A percentile compares a stretch with the other conserved stretches of the same genome.
phyloP scores from a whole-genome alignment of 805 yeast genomes.

The Suhomyces pyralidae region DNA sequence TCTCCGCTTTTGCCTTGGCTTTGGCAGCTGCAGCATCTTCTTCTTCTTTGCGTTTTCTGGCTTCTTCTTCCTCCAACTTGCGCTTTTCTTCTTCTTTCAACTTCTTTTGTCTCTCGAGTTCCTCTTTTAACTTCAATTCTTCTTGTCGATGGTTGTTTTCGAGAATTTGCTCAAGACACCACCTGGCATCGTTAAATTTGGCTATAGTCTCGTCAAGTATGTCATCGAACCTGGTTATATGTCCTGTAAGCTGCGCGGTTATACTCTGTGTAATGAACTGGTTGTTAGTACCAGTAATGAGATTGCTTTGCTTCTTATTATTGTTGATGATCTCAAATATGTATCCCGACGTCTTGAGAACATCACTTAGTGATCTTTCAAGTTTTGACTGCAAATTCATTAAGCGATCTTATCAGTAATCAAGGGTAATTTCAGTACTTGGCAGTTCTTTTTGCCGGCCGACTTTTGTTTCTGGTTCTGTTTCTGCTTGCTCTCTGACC shows the following conservation, averaged over 20 bases:
- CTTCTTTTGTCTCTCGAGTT: slow-evolving; percentile 27
- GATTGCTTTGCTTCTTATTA: slow-evolving; percentile 39
- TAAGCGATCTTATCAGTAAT: not conserved
- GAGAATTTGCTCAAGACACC: slow-evolving; percentile 43
- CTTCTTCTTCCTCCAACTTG: slow-evolving; percentile 9
- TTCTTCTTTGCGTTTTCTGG: not conserved
- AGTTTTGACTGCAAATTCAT: slow-evolving; percentile 42
- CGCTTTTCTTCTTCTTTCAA: slow-evolving; percentile 26
- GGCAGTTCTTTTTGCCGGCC: not conserved
- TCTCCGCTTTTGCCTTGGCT: slow-evolving; percentile 7
- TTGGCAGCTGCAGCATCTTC: slow-evolving; percentile 11
- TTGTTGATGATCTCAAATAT: slow-evolving; percentile 41
- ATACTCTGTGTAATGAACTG: slow-evolving; percentile 38
- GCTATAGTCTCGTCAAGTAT: slow-evolving; percentile 41
- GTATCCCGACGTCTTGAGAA: slow-evolving; percentile 42
- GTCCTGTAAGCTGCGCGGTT: slow-evolving; percentile 31
- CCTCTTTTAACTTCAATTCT: slow-evolving; percentile 36
- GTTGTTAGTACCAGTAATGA: slow-evolving; percentile 41
- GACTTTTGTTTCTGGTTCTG: not conserved
- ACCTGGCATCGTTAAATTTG: slow-evolving; percentile 41
- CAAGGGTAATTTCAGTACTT: not conserved
- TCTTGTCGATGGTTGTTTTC: slow-evolving; percentile 42
- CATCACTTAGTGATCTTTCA: slow-evolving; percentile 38
- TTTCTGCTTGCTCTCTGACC: not conserved
- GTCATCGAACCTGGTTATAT: slow-evolving; percentile 38